Conservation (phyloP, 345 rosid genomes). For the Linum lewisii region DNA sequence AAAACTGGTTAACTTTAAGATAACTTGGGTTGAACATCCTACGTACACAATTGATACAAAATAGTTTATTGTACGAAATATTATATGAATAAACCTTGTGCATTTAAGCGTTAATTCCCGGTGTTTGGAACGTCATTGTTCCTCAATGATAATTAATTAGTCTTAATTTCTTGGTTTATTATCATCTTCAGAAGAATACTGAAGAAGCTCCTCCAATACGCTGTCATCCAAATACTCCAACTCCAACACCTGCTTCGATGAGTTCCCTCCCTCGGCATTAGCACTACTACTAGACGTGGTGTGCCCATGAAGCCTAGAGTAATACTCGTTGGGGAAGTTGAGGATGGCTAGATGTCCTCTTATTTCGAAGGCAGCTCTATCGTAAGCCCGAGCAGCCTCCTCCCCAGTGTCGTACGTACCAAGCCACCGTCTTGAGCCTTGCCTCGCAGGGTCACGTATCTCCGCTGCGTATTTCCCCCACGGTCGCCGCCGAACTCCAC, state of each 20-base stretch:
- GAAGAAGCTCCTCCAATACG: not conserved
- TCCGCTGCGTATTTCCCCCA: conserved; percentile 6
- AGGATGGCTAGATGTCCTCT: conserved; percentile 4
- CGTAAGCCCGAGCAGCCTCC: conserved; percentile 2
- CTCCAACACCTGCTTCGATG: not conserved
- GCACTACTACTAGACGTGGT: not conserved
- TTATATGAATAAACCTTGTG: too few species aligned
- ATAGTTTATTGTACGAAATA: too few species aligned
- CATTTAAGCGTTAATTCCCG: too few species aligned
- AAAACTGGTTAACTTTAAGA: too few species aligned
- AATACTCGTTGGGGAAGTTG: conserved; percentile 5
- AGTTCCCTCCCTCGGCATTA: not conserved
- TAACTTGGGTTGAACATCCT: too few species aligned
- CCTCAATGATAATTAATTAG: too few species aligned
- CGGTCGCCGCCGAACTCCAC: not conserved
- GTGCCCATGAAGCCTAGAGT: not conserved
- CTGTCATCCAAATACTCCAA: conserved; percentile 2
- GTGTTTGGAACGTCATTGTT: too few species aligned
- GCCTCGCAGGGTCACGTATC: conserved; percentile 6
- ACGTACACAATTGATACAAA: too few species aligned
- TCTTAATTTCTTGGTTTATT: too few species aligned
- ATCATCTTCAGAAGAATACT: not conserved
- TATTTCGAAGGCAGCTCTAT: not conserved
- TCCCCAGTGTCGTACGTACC: conserved; percentile 2
- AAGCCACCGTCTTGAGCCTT: conserved; percentile 2